phyloP scores from a whole-genome alignment of 2,329 filamentous ascomycete genomes.

The Alternaria panax region DNA sequence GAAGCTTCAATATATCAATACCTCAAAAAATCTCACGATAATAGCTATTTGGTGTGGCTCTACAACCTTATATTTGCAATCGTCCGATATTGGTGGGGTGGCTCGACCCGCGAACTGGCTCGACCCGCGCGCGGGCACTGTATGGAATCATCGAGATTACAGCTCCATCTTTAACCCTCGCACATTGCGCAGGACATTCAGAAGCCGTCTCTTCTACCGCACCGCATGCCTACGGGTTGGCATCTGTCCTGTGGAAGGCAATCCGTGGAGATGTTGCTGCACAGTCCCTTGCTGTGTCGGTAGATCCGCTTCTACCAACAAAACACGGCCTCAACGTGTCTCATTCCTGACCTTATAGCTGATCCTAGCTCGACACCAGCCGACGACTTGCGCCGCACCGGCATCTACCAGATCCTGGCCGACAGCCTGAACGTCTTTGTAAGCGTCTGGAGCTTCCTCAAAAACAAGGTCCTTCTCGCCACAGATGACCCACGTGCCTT shows the following conservation, averaged over 20 bases:
- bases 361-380: slow-evolving; percentile 45
- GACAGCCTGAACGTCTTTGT: slow-evolving; percentile 50
- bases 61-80: no score
- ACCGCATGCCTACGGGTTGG: neutral
- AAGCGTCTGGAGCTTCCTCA: slow-evolving; percentile 51
- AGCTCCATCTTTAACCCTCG: neutral
- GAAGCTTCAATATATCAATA: no score
- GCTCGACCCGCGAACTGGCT: no score
- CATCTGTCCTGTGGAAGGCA: neutral
- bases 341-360: slow-evolving; percentile 52
- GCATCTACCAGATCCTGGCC: slow-evolving; percentile 45
- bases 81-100: no score
- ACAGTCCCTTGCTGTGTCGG: neutral
- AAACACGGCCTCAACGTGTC: slow-evolving; percentile 14
- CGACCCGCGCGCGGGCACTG: no score
- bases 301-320: neutral
- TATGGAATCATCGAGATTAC: neutral
- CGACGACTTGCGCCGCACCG: slow-evolving; percentile 42
- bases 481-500: slow-evolving; percentile 50
- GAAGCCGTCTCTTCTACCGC: neutral
- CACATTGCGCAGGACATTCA: neutral
- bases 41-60: no score
- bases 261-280: neutral
- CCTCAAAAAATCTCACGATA: no score
- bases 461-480: slow-evolving; percentile 49